These are phyloP conservation scores for Solanum boliviense DNA, from an alignment of 257 asterid species.

Conservation along the genomic window DNA sequence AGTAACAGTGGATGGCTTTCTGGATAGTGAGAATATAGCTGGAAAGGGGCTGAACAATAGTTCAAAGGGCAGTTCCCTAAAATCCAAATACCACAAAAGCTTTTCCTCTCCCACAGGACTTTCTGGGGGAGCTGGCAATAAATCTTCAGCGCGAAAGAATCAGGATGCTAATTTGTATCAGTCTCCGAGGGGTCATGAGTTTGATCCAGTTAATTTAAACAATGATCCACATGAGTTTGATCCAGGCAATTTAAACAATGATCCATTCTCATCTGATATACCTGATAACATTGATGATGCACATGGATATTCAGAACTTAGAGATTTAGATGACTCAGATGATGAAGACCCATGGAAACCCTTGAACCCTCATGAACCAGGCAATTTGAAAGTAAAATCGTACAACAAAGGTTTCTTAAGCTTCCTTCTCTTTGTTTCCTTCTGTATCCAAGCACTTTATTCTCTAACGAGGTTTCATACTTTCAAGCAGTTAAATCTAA, in stretches of 20 bases:
- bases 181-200: slow-evolving; percentile 22
- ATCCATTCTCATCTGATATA: slow-evolving; percentile 10
- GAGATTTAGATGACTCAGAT: slow-evolving; percentile 17
- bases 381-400: slow-evolving; percentile 73
- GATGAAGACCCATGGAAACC: slow-evolving; percentile 90
- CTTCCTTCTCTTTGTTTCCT: neutral
- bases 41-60: slow-evolving; percentile 27
- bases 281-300: slow-evolving; percentile 26
- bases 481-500: slow-evolving; percentile 52
- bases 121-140: slow-evolving; percentile 40
- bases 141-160: slow-evolving; percentile 35
- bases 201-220: slow-evolving; percentile 10
- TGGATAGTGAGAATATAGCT: slow-evolving; percentile 25
- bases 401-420: slow-evolving; percentile 46
- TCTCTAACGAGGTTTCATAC: neutral
- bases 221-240: neutral
- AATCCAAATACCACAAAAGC: slow-evolving; percentile 38
- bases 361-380: slow-evolving; percentile 86
- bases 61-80: neutral
- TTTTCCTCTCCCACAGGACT: slow-evolving; percentile 49
- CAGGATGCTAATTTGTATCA: slow-evolving; percentile 27
- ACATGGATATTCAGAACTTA: slow-evolving; percentile 35
- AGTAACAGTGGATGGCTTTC: slow-evolving; percentile 47
- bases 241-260: slow-evolving; percentile 12
- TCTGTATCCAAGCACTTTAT: neutral